Base-by-base conservation (phyloP, 148 eudicot genomes). In the Nepenthes mirabilis region DNA sequence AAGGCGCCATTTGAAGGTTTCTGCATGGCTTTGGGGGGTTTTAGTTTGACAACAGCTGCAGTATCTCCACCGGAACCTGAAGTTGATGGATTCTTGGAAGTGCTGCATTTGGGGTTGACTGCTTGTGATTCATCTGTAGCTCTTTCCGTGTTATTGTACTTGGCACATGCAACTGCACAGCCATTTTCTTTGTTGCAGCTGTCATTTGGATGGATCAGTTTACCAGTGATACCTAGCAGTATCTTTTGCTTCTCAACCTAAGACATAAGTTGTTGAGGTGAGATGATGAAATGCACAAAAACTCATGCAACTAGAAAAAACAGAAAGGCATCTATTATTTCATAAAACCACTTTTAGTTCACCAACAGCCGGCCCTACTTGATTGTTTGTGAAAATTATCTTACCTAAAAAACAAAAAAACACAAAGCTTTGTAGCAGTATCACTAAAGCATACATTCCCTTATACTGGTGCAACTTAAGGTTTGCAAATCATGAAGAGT, bases 171-270 rank as follows among this genome's bases (percentile, higher is more conserved):
- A n/a, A 40, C 59, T 55, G 23, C 52, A 47, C 57, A 61, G 60
- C 57, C 36, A 56, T 62, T 77, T 71, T 72, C 74, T 56, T 68
- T 53, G 63, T 40, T 58, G 55, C 57, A 57, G 48, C 47, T 53
- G 32, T 80, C 69, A 47, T 64, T 58, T 43, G 68, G 57, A 33
- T 56, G 71, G 68, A 51, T 58, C 43, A 71, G 77, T 66, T 63
- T 81, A 58, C 63, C 70, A 11, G 62, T 49, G 77, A 87, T 80
- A 61, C 79, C 78, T 68, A 68, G 83, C 72, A 94, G 67, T 65
- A 94, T 94, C 68, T 77, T 94, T 68, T 89, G 89, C 70, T 84
- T 94, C 73, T 86, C 99, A 72, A 86, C 97, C 99, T 94, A 60
- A 60, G 76, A 51, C 60, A 69, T 51, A 58, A 52, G 14, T 43